Conservation (phyloP, 78 protist genomes). For the Speleostelium caveatum region DNA sequence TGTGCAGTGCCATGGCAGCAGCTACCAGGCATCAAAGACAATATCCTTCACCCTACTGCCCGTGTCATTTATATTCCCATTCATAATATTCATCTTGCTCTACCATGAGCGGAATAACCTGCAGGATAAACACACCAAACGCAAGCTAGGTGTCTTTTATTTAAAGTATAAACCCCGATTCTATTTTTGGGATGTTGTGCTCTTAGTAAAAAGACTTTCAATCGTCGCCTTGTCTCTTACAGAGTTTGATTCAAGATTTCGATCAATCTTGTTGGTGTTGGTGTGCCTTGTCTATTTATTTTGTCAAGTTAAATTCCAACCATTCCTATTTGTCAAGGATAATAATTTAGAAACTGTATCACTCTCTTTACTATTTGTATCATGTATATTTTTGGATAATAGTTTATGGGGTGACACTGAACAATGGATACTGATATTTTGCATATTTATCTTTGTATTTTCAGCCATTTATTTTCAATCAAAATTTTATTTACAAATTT, state of each 20-base stretch:
- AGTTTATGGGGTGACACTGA: conserved; percentile 36
- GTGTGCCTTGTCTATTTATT: conserved; percentile 15
- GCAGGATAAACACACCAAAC: conserved; percentile 18
- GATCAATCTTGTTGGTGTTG: conserved; percentile 36
- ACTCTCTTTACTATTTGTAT: conserved; percentile 15
- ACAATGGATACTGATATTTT: conserved; percentile 20
- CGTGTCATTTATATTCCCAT: conserved; percentile 11
- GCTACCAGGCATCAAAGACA: background rate
- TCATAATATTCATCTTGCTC: conserved; percentile 6
- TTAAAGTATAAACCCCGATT: conserved; percentile 23
- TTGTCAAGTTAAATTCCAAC: conserved; percentile 45
- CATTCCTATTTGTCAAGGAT: conserved; percentile 25
- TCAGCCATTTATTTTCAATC: conserved; percentile 39
- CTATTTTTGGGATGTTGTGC: conserved; percentile 58
- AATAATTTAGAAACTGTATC: conserved; percentile 65
- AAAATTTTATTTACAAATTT: too few relatives aligned
- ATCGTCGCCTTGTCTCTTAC: conserved; percentile 41
- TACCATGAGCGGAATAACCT: background rate
- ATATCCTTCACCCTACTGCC: conserved; percentile 4
- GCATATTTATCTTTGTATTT: conserved; percentile 4
- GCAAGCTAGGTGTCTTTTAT: conserved; percentile 64
- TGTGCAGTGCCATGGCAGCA: conserved; percentile 19
- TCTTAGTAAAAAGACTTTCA: conserved; percentile 16
- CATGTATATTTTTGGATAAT: conserved; percentile 63
- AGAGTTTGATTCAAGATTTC: background rate